Base-by-base conservation (phyloP, 768 basidiomycete genomes). In the Russula sp. region DNA sequence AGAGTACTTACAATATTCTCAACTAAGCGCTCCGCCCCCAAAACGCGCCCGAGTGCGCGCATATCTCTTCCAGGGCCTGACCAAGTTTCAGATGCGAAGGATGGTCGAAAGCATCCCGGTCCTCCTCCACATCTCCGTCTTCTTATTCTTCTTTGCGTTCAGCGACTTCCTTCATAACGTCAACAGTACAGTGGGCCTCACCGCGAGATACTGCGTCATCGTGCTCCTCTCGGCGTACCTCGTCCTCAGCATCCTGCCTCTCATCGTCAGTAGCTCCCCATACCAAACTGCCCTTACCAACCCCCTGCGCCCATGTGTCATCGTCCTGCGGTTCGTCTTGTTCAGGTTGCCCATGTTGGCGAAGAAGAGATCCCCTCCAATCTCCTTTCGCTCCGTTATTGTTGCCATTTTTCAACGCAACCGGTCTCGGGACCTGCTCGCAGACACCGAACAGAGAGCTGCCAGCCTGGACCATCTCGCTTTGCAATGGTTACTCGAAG, bases 271-370 rank as follows among this genome's bases (percentile, higher is more conserved):
- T 35, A 58, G 51, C 39, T 45, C 54, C 40, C 62, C 62, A 3
- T 63, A 63, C 22, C 55, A 63, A 44, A 63, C 62, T 9, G 55
- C 62, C 20, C 49, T 63, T n/a, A 59, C 57, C 57, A 42, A 37
- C 13, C 57, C 57, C 13, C 18, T 59, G 22, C 57, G 57, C 37
- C 57, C 57, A 16, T 59, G 57, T 14, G 22, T 31, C 27, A 6
- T 59, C 57, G 11, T 59, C 57, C 13, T 51, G 27, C 49, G 57
- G 7, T 59, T 59, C 27, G 7, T 59, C 39, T 10, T 47, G n/a
- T 47, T 59, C 49, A 40, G 27, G 27, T 20, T 59, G 37, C 57
- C 57, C 6, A 9, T 42, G 49, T 42, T 39, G 48, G 48, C 18
- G 37, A 16, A 51, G 49, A 59, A 50, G 49, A 49, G 57, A 6